These are phyloP conservation scores for Saccharomycopsis olivae DNA, from an alignment of 805 yeast genomes.

Conservation along the genomic window DNA sequence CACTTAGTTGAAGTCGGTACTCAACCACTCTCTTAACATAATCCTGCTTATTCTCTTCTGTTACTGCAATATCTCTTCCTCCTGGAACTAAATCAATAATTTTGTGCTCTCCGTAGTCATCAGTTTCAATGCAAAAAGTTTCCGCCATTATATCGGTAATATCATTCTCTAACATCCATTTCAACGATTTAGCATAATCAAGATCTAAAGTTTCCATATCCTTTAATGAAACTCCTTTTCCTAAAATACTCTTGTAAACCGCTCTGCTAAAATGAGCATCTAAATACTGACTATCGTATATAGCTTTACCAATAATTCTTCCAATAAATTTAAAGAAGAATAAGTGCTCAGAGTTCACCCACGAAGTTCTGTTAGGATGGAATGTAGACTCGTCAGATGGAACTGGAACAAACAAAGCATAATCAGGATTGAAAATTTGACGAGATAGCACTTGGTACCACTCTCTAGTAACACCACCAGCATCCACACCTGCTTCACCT, in stretches of 20 bases:
- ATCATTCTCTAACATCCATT: constrained; percentile 94
- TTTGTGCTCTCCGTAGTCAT: constrained; percentile 86
- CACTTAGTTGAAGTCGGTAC: constrained; percentile 72
- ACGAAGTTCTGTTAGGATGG: constrained; percentile 89
- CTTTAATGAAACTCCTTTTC: constrained; percentile 69
- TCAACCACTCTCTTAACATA: constrained; percentile 82
- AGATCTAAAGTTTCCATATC: constrained; percentile 99
- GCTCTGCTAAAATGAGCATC: constrained; percentile 95
- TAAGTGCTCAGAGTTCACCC: constrained; percentile 86
- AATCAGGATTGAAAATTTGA: constrained; percentile 93
- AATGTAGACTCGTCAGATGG: constrained; percentile 87
- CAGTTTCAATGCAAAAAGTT: constrained; percentile 86
- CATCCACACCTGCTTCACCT: constrained; percentile 95
- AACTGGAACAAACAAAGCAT: constrained; percentile 84
- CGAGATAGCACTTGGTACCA: constrained; percentile 93
- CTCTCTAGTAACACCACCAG: constrained; percentile 95
- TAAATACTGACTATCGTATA: constrained; percentile 71
- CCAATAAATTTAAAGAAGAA: constrained; percentile 94
- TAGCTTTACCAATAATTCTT: constrained; percentile 87
- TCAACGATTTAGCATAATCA: constrained; percentile 86
- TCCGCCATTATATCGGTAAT: constrained; percentile 89
- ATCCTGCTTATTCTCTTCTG: constrained; percentile 83
- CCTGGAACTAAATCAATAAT: constrained; percentile 70
- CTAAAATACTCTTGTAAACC: constrained; percentile 79
- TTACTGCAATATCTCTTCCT: constrained; percentile 78